A percentile compares a stretch with the other conserved stretches of the same genome.
Conservation (phyloP, 495 filamentous ascomycete species). For the Penicillium verhagenii region DNA sequence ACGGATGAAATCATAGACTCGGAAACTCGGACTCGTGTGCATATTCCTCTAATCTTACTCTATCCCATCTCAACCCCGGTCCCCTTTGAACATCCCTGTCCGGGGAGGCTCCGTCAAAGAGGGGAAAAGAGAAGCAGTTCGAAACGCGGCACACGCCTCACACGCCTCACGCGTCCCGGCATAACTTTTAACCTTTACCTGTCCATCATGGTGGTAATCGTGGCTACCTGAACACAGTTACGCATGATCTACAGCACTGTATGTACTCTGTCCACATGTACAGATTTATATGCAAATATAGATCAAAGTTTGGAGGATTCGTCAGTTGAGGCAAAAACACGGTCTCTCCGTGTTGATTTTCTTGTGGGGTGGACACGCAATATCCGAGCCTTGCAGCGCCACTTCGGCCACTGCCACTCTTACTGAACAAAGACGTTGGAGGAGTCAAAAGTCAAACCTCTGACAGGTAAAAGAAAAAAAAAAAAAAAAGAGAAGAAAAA, state of each 20-base stretch:
- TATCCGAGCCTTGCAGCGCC: background rate
- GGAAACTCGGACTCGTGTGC: background rate
- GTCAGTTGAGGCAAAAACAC: conserved; percentile 8
- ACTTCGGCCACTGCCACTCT: background rate
- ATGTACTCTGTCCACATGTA: background rate
- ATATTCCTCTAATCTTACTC: background rate
- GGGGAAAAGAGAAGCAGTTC: background rate
- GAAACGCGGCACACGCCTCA: background rate
- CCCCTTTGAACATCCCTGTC: background rate
- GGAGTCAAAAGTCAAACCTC: conserved; percentile 3
- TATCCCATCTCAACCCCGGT: no score
- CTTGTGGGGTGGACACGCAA: conserved; percentile 18
- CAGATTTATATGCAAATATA: background rate
- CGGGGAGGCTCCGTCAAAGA: background rate
- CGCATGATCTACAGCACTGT: background rate
- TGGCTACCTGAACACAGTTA: no score
- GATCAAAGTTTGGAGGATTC: background rate
- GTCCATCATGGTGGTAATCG: no score
- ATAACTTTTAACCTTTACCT: background rate
- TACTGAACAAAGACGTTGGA: conserved; percentile 4
- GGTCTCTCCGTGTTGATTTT: conserved; percentile 1
- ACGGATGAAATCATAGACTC: background rate
- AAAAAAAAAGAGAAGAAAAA: background rate
- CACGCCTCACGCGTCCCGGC: background rate
- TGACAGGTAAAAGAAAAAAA: conserved; percentile 6